Evolutionary conservation across 148 eudicot genomes (phyloP).

Genomic region (Vaccinium myrtillus): DNA sequence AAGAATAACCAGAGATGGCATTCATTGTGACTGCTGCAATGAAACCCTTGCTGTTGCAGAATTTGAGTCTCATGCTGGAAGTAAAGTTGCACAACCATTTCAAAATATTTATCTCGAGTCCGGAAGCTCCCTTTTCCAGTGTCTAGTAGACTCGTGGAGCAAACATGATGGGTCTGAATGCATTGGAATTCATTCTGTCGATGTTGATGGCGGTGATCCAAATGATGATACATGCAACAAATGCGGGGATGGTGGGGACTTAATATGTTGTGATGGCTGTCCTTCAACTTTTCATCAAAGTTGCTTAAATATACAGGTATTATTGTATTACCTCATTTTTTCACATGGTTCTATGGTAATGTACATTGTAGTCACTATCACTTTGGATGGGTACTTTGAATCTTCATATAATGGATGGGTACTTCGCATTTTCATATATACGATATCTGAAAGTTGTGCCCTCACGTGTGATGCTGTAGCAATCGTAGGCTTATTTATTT

Average conservation of each 20-base stretch:
- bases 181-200: conserved; percentile 49
- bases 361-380: not conserved
- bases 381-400: not conserved
- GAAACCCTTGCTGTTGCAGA: conserved; percentile 41
- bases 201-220: conserved; percentile 68
- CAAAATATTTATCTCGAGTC: conserved; percentile 58
- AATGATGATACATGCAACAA: conserved; percentile 95
- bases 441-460: not conserved
- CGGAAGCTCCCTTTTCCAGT: conserved; percentile 57
- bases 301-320: conserved; percentile 76
- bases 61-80: conserved; percentile 73
- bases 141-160: conserved; percentile 63
- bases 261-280: conserved; percentile 95
- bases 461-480: not conserved
- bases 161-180: conserved; percentile 51
- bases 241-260: conserved; percentile 96
- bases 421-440: not conserved
- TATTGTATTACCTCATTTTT: conserved; percentile 14
- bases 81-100: conserved; percentile 41
- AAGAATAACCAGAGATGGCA: conserved; percentile 71
- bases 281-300: conserved; percentile 87
- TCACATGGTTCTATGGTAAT: not conserved
- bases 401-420: not conserved
- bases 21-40: conserved; percentile 70
- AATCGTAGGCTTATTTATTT: not conserved